Base-by-base conservation (phyloP, 192 early-diverging fungal genomes). In the Dispira parvispora region DNA sequence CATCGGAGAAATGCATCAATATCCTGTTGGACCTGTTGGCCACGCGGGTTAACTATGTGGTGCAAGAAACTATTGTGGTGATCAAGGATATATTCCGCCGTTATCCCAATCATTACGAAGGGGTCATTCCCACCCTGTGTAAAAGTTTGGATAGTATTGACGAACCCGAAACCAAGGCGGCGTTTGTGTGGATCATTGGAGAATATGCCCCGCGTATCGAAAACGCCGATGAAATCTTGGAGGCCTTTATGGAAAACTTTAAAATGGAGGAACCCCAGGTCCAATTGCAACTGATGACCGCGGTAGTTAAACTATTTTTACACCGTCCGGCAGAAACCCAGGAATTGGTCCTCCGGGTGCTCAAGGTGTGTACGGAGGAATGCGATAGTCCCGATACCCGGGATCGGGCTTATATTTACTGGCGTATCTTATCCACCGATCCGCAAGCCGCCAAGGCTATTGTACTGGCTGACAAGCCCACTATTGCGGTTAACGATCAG, bases 101-200 rank as follows among this genome's bases (percentile, higher is more conserved):
- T 73, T 99, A 98, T 67, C 96, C 96, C 25, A 92, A 92, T 72
- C 84, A 87, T 63, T 99, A 96, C 74, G 96, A 99, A 75, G 75
- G 82, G 43, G 90, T 96, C 47, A 95, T 99, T 66, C 81, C 81
- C 26, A 82, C 87, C 3, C 75, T 99, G 45, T 98, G 94, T 71
- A 89, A 98, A 71, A 94, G 95, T 73, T 73, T 99, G 58, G 96
- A 96, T 68, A 86, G 83, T 63, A 73, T 99, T 45, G 96, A 99
- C 75, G 92, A 96, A 67, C 87, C 96, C 20, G 96, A 99, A 69
- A 94, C 96, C 32, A 95, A 93, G 69, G 87, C 91, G 3, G 88
- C 92, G n/a, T 88, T 98, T 87, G 91, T 99, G 57, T 99, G 96
- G 96, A 96, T 99, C 61, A 87, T 99, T 69, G 96, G 96, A 1